phyloP scores from a whole-genome alignment of 176 grass and related monocot genomes.

The sorghum (Sorghum bicolor) region DNA sequence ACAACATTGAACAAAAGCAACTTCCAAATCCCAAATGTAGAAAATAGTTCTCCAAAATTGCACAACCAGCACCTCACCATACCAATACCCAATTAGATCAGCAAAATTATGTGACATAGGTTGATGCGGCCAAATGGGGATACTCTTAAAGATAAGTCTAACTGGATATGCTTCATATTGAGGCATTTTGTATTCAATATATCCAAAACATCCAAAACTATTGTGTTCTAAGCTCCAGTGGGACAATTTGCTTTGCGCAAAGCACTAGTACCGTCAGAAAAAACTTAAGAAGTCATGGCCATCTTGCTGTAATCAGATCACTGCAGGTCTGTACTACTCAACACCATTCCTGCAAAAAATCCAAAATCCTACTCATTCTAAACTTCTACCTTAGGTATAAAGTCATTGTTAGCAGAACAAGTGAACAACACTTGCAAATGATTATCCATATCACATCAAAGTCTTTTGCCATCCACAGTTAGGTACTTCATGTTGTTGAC shows the following conservation, averaged over 20 bases:
- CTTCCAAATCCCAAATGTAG: neutral
- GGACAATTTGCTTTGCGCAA: neutral
- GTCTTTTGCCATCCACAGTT: conserved; percentile 30
- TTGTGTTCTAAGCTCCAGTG: conserved; percentile 15
- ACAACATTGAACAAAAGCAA: neutral
- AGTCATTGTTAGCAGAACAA: conserved; percentile 10
- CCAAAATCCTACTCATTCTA: conserved; percentile 1
- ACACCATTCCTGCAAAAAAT: conserved; percentile 6
- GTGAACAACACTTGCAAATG: conserved; percentile 26
- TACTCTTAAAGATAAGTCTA: neutral
- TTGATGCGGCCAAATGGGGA: neutral
- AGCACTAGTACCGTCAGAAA: neutral
- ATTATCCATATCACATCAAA: conserved; percentile 33
- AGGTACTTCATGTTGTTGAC: conserved; percentile 31
- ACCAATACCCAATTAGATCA: neutral
- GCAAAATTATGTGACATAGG: neutral
- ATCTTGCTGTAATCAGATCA: conserved; percentile 11
- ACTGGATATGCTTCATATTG: neutral
- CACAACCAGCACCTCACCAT: neutral
- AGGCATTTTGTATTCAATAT: conserved; percentile 3
- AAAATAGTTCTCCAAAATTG: conserved; percentile 3
- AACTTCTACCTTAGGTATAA: neutral
- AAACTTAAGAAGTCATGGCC: conserved; percentile 24
- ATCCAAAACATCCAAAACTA: conserved; percentile 17
- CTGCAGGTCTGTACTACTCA: neutral